Evolutionary conservation across 2,329 filamentous ascomycete species (phyloP), one percentile per base, ranked within the genome.

Genomic region (Fusarium lyarnte): DNA sequence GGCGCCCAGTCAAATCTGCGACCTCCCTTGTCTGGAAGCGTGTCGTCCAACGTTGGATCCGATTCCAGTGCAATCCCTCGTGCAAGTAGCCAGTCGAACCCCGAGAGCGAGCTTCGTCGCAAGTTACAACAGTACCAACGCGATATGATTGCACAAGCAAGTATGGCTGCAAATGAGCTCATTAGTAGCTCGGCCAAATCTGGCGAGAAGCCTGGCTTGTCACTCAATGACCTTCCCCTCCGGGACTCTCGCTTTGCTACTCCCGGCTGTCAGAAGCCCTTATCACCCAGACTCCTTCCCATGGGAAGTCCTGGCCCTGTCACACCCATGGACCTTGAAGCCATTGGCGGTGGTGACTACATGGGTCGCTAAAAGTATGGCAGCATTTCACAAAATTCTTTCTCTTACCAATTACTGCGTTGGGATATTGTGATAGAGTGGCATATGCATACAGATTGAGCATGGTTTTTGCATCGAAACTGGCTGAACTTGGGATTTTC

Each of bases 91-190:
- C 66, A 66, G 19, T 65, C 70, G 39, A 66, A 63, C 10, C 57
- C 69, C 8, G 80, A 81, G 35, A 75, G 84, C 1, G 88, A 90
- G 59, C 82, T 85, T 25, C 86, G 85, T 64, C 84, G 84, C 33
- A 85, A 84, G 65, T 71, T 90, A 41, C 85, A 87, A 74, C 87
- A 90, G 72, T 91, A 90, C 71, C 87, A 90, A 74, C 83, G 87
- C 53, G 88, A 90, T 62, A 90, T 90, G 88, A 85, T 90, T 52
- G 85, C 86, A 2, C 88, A 90, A 75, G 87, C 88, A 12, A 82
- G 83, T 31, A 80, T 87, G 69, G 87, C 86, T 11, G 87, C 88
- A 16, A 82, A 82, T 35, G 79, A 86, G 61, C 86, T 86, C 12
- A 68, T 83, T 0, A 77, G 77, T 16, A 74, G 75, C 51, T 77